A percentile compares a stretch with the other conserved stretches of the same genome.
phyloP scores from a whole-genome alignment of 2,329 filamentous ascomycete species.

The Fusarium heterosporum region DNA sequence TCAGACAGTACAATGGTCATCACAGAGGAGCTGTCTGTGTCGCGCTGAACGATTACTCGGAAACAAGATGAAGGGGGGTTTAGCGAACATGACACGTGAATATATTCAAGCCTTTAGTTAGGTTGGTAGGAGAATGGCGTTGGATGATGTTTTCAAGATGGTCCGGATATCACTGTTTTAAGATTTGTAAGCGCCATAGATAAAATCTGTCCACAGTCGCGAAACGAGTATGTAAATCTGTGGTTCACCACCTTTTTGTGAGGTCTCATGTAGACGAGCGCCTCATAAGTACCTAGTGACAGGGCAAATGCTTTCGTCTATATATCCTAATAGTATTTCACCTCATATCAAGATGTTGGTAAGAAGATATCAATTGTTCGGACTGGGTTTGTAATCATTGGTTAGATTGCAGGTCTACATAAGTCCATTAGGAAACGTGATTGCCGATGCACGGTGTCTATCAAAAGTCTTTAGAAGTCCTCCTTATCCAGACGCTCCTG shows the following conservation, averaged over 20 bases:
- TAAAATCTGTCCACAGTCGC: not conserved
- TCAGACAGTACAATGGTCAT: slow-evolving; percentile 94
- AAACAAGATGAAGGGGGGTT: slow-evolving; percentile 57
- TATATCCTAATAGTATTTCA: too few relatives aligned
- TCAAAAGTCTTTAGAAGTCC: slow-evolving; percentile 18
- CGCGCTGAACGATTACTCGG: slow-evolving; percentile 87
- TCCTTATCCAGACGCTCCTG: slow-evolving; percentile 60
- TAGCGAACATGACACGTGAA: slow-evolving; percentile 21
- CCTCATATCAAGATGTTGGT: not conserved
- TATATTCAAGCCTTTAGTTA: slow-evolving; percentile 14
- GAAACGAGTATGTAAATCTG: not conserved
- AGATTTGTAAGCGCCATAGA: slow-evolving; percentile 16
- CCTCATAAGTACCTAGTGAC: not conserved
- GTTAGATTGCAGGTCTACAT: not conserved
- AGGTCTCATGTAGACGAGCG: too few relatives aligned
- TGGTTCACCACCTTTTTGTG: not conserved
- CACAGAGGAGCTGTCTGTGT: slow-evolving; percentile 93
- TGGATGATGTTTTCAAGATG: slow-evolving; percentile 37
- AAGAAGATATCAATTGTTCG: not conserved
- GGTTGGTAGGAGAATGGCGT: slow-evolving; percentile 39
- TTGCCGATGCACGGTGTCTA: not conserved
- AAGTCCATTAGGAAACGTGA: not conserved
- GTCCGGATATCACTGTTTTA: slow-evolving; percentile 17
- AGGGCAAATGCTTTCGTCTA: too few relatives aligned
- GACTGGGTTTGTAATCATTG: not conserved